phyloP scores from a whole-genome alignment of 306 rosid species.

The Gillenia trifoliata region DNA sequence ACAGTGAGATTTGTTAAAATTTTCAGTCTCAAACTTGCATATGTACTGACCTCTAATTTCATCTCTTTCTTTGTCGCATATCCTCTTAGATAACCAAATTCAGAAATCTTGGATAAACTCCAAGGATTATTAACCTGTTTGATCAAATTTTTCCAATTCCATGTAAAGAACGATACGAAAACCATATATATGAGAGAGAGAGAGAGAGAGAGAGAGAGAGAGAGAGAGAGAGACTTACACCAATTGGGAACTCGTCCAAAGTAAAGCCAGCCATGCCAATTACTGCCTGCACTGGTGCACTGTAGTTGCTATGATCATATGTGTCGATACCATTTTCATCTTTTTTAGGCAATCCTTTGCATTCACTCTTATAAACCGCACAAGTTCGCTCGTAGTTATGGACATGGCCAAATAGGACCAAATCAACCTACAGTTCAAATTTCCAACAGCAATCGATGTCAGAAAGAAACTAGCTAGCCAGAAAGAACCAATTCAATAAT shows the following conservation, averaged over 20 bases:
- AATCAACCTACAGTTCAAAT: constrained; percentile 54
- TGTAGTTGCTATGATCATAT: constrained; percentile 58
- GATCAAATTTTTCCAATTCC: background rate
- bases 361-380: constrained; percentile 33
- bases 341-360: constrained; percentile 60
- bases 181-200: background rate
- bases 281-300: constrained; percentile 75
- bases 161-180: background rate
- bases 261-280: constrained; percentile 90
- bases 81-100: constrained; percentile 65
- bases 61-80: constrained; percentile 52
- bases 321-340: constrained; percentile 54
- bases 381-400: constrained; percentile 91
- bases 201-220: constrained; percentile 14
- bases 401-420: constrained; percentile 75
- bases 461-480: background rate
- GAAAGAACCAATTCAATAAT: too few relatives aligned
- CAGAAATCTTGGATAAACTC: constrained; percentile 55
- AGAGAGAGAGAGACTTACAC: constrained; percentile 32
- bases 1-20: background rate
- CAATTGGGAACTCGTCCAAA: constrained; percentile 47
- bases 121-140: constrained; percentile 39
- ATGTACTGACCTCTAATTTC: constrained; percentile 51
- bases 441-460: background rate
- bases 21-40: background rate